phyloP scores from a whole-genome alignment of 2,329 filamentous ascomycete species.

The Xylaria sp. region DNA sequence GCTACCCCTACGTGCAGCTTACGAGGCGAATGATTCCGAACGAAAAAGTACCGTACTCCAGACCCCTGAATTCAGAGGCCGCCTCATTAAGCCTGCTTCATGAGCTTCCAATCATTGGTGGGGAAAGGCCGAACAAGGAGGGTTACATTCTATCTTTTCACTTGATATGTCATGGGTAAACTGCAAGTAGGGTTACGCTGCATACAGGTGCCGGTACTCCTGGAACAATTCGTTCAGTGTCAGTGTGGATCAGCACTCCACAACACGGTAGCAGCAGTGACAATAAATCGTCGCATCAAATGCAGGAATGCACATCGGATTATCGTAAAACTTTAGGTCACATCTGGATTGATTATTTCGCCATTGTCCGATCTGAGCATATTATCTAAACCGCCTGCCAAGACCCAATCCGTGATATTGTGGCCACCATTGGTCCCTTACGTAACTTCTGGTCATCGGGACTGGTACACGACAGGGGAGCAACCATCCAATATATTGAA shows the following conservation, averaged over 20 bases:
- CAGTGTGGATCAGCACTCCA: not conserved
- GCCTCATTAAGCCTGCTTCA: not conserved
- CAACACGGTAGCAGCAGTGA: not conserved
- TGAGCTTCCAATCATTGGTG: not conserved
- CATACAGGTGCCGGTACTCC: not conserved
- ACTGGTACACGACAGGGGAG: not conserved
- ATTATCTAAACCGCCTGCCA: not conserved
- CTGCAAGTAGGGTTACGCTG: not conserved
- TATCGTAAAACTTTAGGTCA: not conserved
- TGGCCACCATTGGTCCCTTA: not conserved
- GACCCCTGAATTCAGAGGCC: not conserved
- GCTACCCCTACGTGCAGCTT: not conserved
- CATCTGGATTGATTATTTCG: too few relatives aligned
- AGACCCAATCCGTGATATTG: not conserved
- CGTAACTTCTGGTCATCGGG: not conserved
- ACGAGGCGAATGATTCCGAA: not conserved
- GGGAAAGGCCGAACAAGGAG: not conserved
- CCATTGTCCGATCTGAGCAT: not conserved
- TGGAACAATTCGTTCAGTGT: not conserved
- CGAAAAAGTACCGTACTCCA: not conserved
- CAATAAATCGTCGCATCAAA: not conserved
- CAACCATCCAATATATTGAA: not conserved
- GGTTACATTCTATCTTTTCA: not conserved
- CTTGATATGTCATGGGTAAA: not conserved
- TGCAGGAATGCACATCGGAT: not conserved